These are phyloP conservation scores for Arabidopsis lyrata DNA, from an alignment of 441 rosid genomes.

Conservation along the genomic window DNA sequence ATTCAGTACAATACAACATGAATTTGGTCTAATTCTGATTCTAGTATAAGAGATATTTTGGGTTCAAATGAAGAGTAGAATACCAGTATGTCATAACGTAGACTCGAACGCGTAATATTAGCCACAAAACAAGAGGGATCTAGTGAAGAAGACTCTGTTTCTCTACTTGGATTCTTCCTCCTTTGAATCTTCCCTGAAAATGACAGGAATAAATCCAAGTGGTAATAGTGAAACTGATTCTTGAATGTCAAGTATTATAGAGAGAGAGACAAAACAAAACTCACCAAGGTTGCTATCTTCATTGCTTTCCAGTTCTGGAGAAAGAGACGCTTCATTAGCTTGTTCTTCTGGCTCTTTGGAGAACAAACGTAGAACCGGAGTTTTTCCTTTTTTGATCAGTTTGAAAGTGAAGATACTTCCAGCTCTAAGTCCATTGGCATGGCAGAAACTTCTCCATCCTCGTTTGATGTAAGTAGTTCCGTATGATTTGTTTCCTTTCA, in stretches of 20 bases:
- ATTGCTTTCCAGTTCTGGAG: neutral
- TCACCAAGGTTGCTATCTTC: constrained; percentile 22
- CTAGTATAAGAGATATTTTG: neutral
- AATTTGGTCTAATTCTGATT: neutral
- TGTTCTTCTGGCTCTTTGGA: neutral
- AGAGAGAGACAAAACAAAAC: constrained; percentile 7
- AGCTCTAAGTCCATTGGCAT: constrained; percentile 17
- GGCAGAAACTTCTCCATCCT: constrained; percentile 33
- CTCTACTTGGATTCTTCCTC: constrained; percentile 4
- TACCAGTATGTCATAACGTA: constrained; percentile 31
- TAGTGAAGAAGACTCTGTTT: neutral
- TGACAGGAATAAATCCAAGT: neutral
- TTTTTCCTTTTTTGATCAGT: constrained; percentile 15
- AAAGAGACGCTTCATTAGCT: neutral
- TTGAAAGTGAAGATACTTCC: constrained; percentile 34
- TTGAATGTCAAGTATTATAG: neutral
- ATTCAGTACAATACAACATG: constrained; percentile 11
- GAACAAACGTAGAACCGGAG: constrained; percentile 8
- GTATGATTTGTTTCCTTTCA: neutral
- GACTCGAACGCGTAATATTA: neutral
- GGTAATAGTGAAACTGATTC: neutral
- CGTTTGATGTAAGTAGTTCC: neutral
- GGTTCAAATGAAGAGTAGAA: neutral
- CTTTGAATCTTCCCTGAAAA: constrained; percentile 14
- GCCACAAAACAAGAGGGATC: constrained; percentile 16